These are phyloP conservation scores for Ustilago nuda DNA, from an alignment of 1,284 basidiomycete species.

Conservation along the genomic window DNA sequence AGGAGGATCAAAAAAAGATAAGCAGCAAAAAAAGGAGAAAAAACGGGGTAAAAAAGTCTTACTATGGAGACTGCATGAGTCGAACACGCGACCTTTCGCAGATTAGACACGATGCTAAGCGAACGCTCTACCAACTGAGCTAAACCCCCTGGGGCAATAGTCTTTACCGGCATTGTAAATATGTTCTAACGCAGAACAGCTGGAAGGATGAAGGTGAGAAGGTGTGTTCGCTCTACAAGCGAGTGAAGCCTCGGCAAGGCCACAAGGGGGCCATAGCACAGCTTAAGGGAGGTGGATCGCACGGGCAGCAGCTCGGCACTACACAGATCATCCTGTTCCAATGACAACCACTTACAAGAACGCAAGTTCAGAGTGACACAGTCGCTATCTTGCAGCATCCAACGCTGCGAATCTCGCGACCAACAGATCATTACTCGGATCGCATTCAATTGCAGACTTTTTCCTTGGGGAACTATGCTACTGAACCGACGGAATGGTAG, in stretches of 20 bases:
- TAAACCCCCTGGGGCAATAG: slow-evolving; percentile 36
- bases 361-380: not conserved
- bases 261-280: not conserved
- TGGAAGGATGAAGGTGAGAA: not conserved
- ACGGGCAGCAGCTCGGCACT: slow-evolving; percentile 9
- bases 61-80: slow-evolving; percentile 56
- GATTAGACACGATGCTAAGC: slow-evolving; percentile 50
- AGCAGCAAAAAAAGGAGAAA: not conserved
- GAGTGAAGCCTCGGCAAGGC: not conserved
- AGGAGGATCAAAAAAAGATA: not conserved
- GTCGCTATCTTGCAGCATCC: slow-evolving; percentile 3
- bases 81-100: slow-evolving; percentile 62
- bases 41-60: not conserved
- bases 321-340: not conserved
- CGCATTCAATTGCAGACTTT: not conserved
- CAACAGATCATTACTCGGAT: not conserved
- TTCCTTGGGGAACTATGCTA: not conserved
- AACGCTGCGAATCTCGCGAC: not conserved
- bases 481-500: not conserved
- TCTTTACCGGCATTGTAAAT: not conserved
- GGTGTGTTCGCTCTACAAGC: not conserved
- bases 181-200: not conserved
- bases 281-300: not conserved
- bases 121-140: slow-evolving; percentile 62
- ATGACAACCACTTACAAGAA: not conserved